These are phyloP conservation scores for Colletotrichum sp. DNA, from an alignment of 2,329 filamentous ascomycete species.

Conservation along the genomic window DNA sequence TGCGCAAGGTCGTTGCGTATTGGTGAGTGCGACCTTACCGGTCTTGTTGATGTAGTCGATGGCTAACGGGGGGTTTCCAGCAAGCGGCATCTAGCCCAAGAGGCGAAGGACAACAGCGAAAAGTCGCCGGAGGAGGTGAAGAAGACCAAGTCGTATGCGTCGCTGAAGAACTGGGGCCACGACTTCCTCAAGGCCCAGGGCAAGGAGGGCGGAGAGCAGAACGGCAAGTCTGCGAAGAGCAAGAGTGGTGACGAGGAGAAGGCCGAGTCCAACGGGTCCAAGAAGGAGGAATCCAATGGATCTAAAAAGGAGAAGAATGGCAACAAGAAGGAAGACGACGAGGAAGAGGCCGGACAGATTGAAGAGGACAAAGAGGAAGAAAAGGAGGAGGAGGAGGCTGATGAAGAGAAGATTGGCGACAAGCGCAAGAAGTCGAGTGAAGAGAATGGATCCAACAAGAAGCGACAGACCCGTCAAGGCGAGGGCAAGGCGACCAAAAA, in stretches of 20 bases:
- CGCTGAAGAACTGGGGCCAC: slow-evolving; percentile 67
- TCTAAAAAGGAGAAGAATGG: slow-evolving; percentile 14
- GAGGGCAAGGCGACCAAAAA: slow-evolving; percentile 22
- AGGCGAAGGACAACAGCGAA: slow-evolving; percentile 60
- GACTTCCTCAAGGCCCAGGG: slow-evolving; percentile 50
- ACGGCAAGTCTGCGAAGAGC: background rate
- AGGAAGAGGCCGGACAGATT: slow-evolving; percentile 24
- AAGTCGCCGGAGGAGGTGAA: slow-evolving; percentile 49
- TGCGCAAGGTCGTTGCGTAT: slow-evolving; percentile 67
- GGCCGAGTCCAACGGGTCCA: slow-evolving; percentile 8
- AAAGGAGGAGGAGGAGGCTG: slow-evolving; percentile 19
- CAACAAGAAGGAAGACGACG: slow-evolving; percentile 24
- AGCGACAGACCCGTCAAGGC: slow-evolving; percentile 23
- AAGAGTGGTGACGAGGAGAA: background rate
- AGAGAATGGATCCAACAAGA: slow-evolving; percentile 24
- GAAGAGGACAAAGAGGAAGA: slow-evolving; percentile 24
- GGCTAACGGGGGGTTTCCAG: slow-evolving; percentile 21
- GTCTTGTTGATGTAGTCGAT: no score
- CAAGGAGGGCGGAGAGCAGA: slow-evolving; percentile 7
- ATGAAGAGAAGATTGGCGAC: slow-evolving; percentile 19
- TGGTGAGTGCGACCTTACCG: slow-evolving; percentile 38
- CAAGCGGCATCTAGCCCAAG: slow-evolving; percentile 70
- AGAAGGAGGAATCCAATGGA: slow-evolving; percentile 11
- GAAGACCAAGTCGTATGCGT: slow-evolving; percentile 58
- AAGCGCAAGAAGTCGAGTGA: slow-evolving; percentile 17